Evolutionary conservation across 495 filamentous ascomycete genomes (phyloP).

Genomic region (Penicillium bovifimosum): DNA sequence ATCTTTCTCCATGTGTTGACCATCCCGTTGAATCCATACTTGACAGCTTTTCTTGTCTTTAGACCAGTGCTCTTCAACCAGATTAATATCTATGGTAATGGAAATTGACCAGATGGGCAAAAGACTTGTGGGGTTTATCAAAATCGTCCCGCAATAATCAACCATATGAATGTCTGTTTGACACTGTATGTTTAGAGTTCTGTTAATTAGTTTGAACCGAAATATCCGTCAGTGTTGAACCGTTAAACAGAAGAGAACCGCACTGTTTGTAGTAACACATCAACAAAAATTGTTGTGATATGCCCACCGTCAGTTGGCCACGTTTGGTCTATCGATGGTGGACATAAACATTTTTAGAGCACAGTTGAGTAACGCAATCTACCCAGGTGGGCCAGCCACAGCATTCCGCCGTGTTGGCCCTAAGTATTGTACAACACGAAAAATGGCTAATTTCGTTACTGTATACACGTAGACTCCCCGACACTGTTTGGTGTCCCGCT

Average conservation of each 20-base stretch:
- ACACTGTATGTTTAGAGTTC: not conserved
- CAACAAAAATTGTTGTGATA: not conserved
- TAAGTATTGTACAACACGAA: not conserved
- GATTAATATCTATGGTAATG: not conserved
- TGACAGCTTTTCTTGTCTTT: not conserved
- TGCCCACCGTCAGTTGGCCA: not conserved
- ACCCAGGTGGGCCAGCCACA: not conserved
- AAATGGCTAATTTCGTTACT: not conserved
- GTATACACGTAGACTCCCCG: not conserved
- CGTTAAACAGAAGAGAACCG: not conserved
- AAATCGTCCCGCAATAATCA: not conserved
- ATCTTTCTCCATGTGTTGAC: no score
- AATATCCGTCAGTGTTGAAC: not conserved
- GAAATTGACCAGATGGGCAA: not conserved
- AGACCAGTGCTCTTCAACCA: not conserved
- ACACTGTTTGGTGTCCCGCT: constrained; percentile 4
- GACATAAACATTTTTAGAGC: not conserved
- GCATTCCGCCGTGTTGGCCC: not conserved
- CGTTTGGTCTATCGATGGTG: not conserved
- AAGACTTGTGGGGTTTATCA: not conserved
- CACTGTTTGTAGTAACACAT: not conserved
- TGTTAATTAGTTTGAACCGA: not conserved
- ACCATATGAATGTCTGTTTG: not conserved
- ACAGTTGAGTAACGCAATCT: not conserved
- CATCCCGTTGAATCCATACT: no score